These are phyloP conservation scores for Styphnolobium japonicum DNA, from an alignment of 306 rosid genomes.

Conservation along the genomic window DNA sequence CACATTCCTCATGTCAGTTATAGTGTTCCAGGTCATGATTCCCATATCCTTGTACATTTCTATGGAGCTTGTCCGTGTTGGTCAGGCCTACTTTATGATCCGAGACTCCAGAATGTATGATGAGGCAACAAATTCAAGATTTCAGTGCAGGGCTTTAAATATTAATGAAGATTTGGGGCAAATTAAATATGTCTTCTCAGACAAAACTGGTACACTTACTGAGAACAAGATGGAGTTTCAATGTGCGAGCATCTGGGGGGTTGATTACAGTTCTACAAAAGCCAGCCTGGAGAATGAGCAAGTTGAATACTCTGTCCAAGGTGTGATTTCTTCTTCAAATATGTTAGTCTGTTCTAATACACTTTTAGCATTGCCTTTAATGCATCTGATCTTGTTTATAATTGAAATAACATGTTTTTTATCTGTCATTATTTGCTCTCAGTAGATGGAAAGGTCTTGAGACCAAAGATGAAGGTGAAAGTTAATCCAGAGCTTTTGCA, in stretches of 20 bases:
- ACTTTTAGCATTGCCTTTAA: not conserved
- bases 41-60: constrained; percentile 97
- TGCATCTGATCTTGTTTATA: not conserved
- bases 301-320: constrained; percentile 51
- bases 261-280: constrained; percentile 59
- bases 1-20: constrained; percentile 95
- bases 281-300: constrained; percentile 33
- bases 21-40: constrained; percentile 93
- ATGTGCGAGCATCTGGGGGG: constrained; percentile 88
- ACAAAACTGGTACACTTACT: constrained; percentile 96
- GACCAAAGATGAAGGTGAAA: constrained; percentile 81
- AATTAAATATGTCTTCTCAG: constrained; percentile 85
- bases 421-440: constrained; percentile 25
- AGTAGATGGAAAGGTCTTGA: constrained; percentile 68
- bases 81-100: constrained; percentile 96
- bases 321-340: constrained; percentile 32
- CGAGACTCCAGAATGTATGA: constrained; percentile 70
- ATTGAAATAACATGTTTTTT: not conserved
- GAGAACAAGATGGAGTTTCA: constrained; percentile 98
- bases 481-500: constrained; percentile 63
- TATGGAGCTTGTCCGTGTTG: constrained; percentile 92
- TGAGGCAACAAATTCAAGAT: constrained; percentile 68
- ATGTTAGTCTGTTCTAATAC: not conserved
- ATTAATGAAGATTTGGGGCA: constrained; percentile 98
- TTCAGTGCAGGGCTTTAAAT: constrained; percentile 90